Evolutionary conservation across 2,329 filamentous ascomycete species (phyloP).

Genomic region (Piedraia hortae): DNA sequence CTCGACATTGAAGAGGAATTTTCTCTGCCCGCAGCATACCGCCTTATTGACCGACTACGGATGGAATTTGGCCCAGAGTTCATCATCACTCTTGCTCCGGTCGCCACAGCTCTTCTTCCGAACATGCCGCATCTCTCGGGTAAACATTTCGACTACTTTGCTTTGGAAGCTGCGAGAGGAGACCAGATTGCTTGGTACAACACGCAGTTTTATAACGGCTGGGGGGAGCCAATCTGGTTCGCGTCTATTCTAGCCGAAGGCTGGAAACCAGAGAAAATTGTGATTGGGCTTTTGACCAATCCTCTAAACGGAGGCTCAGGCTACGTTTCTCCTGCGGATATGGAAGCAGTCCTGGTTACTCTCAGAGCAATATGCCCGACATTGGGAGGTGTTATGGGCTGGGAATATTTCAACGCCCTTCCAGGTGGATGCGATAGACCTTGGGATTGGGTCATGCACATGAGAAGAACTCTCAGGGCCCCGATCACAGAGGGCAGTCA

Average conservation of each 20-base stretch:
- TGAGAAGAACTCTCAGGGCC: slow-evolving; percentile 22
- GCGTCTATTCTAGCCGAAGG: slow-evolving; percentile 31
- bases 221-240: slow-evolving; percentile 34
- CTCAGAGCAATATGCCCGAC: slow-evolving; percentile 30
- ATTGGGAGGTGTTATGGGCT: slow-evolving; percentile 78
- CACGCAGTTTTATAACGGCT: slow-evolving; percentile 78
- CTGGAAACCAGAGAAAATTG: slow-evolving; percentile 45
- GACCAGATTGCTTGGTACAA: slow-evolving; percentile 61
- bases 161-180: slow-evolving; percentile 40
- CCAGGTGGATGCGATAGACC: slow-evolving; percentile 35
- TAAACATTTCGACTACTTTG: slow-evolving; percentile 39
- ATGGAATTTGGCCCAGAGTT: slow-evolving; percentile 41
- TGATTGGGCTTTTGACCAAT: slow-evolving; percentile 59
- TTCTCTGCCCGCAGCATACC: slow-evolving; percentile 33
- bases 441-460: slow-evolving; percentile 51
- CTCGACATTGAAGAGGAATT: slow-evolving; percentile 58
- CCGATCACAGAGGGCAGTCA: no score
- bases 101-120: slow-evolving; percentile 42
- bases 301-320: slow-evolving; percentile 39
- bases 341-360: slow-evolving; percentile 28
- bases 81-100: slow-evolving; percentile 56
- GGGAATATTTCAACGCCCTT: slow-evolving; percentile 76
- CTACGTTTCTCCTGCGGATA: slow-evolving; percentile 27
- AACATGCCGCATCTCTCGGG: slow-evolving; percentile 39
- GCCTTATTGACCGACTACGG: slow-evolving; percentile 21